Evolutionary conservation across 331 rosid genomes (phyloP).

Genomic region (Saraca asoca): DNA sequence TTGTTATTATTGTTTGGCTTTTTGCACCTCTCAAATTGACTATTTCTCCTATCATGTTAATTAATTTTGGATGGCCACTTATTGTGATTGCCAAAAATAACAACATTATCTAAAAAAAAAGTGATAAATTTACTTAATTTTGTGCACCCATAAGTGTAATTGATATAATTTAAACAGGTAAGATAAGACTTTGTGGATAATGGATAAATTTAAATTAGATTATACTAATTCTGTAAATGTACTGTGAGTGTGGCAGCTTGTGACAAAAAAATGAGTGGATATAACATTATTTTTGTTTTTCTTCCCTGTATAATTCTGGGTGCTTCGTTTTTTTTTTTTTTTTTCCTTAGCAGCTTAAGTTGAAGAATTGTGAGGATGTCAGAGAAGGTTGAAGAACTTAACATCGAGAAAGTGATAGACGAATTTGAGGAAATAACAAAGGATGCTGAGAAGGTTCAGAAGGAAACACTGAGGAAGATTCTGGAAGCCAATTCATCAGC

Average conservation of each 20-base stretch:
- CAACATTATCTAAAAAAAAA: too few species aligned
- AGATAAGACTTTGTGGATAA: too few species aligned
- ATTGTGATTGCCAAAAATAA: background rate
- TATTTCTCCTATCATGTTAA: background rate
- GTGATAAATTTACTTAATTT: too few species aligned
- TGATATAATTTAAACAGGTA: too few species aligned
- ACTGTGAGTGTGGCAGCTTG: too few species aligned
- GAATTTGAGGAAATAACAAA: constrained; percentile 70
- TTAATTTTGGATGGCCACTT: background rate
- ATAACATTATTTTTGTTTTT: background rate
- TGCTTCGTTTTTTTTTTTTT: background rate
- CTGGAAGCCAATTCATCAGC: constrained; percentile 71
- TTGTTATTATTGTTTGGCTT: constrained; percentile 7
- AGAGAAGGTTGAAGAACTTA: constrained; percentile 61
- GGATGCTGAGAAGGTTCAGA: constrained; percentile 76
- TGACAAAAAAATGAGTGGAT: too few species aligned
- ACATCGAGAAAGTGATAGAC: constrained; percentile 63
- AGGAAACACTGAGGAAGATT: constrained; percentile 63
- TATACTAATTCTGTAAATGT: too few species aligned
- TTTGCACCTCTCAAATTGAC: constrained; percentile 8
- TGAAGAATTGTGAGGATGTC: constrained; percentile 55
- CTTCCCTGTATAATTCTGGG: background rate
- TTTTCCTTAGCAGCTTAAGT: constrained; percentile 2
- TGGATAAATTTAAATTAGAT: too few species aligned
- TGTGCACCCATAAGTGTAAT: too few species aligned